A percentile compares a stretch with the other conserved stretches of the same genome.
Conservation (phyloP, 2,329 filamentous ascomycete species). For the Arachnomyces sp. region DNA sequence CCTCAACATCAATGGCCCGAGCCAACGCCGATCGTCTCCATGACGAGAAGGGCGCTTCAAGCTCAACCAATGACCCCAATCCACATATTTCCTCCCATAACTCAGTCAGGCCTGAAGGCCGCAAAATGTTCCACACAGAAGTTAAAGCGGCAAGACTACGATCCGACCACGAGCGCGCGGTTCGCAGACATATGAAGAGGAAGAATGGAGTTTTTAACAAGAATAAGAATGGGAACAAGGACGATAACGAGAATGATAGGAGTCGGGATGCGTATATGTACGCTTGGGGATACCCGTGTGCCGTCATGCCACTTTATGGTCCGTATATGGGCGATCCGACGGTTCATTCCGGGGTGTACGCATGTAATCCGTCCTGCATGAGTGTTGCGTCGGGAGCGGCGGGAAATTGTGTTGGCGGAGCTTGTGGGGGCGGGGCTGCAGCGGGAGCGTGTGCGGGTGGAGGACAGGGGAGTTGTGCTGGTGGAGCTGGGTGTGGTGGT, state of each 20-base stretch:
- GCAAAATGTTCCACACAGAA: constrained; percentile 18
- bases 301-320: constrained; percentile 38
- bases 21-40: constrained; percentile 42
- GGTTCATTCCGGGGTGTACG: constrained; percentile 39
- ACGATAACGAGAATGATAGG: constrained; percentile 2
- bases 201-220: background rate
- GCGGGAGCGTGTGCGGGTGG: constrained; percentile 32
- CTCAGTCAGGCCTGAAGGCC: constrained; percentile 41
- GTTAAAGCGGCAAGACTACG: constrained; percentile 41
- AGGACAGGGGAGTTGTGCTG: constrained; percentile 19
- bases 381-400: constrained; percentile 28
- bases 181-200: constrained; percentile 26
- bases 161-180: constrained; percentile 46
- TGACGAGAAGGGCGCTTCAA: constrained; percentile 33
- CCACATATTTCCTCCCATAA: constrained; percentile 69
- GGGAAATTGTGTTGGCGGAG: constrained; percentile 29
- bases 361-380: no score
- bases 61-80: constrained; percentile 45
- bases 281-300: constrained; percentile 40
- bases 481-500: constrained; percentile 27
- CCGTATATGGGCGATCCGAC: constrained; percentile 42
- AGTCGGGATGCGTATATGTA: constrained; percentile 26
- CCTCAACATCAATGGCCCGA: constrained; percentile 46
- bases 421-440: constrained; percentile 36
- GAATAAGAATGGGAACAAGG: background rate